Evolutionary conservation across 192 early-diverging fungal species (phyloP).

Genomic region (Allomyces macrogynus): DNA sequence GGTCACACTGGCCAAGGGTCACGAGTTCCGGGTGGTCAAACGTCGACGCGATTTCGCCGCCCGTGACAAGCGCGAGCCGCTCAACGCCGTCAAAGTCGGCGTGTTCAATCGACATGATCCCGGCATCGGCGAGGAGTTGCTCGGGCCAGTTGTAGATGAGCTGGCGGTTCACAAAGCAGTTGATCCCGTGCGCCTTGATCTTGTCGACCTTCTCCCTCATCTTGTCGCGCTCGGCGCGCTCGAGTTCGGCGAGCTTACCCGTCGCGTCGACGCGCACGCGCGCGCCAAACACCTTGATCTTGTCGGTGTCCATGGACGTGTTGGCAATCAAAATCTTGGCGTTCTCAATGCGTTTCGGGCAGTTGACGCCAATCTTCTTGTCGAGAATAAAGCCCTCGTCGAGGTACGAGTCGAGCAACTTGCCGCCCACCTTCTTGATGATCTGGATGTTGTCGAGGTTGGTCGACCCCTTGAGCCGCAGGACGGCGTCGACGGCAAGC

Average conservation of each 20-base stretch:
- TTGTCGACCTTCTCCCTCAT: slow-evolving; percentile 98
- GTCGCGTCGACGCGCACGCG: slow-evolving; percentile 88
- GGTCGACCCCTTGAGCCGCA: slow-evolving; percentile 87
- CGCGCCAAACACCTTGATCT: slow-evolving; percentile 98
- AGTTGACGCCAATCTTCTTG: slow-evolving; percentile 98
- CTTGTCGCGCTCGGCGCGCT: slow-evolving; percentile 94
- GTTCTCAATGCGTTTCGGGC: slow-evolving; percentile 88
- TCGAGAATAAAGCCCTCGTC: slow-evolving; percentile 95
- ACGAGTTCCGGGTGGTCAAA: slow-evolving; percentile 97
- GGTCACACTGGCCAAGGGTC: slow-evolving; percentile 78
- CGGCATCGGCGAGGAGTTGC: slow-evolving; percentile 92
- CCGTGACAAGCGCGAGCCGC: slow-evolving; percentile 86
- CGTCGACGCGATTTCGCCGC: slow-evolving; percentile 94
- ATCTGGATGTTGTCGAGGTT: slow-evolving; percentile 98
- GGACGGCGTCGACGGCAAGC: slow-evolving; percentile 88
- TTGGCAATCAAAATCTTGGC: slow-evolving; percentile 94
- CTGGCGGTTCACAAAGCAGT: slow-evolving; percentile 99
- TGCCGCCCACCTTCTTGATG: slow-evolving; percentile 95
- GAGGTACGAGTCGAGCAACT: slow-evolving; percentile 82
- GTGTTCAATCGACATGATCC: slow-evolving; percentile 92
- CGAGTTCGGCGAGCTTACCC: slow-evolving; percentile 91
- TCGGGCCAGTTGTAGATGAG: slow-evolving; percentile 99
- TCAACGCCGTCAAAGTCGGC: slow-evolving; percentile 98
- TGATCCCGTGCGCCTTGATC: slow-evolving; percentile 92
- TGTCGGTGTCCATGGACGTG: slow-evolving; percentile 99